These are phyloP conservation scores for Dryas drummondii DNA, from an alignment of 306 rosid species.

Conservation along the genomic window DNA sequence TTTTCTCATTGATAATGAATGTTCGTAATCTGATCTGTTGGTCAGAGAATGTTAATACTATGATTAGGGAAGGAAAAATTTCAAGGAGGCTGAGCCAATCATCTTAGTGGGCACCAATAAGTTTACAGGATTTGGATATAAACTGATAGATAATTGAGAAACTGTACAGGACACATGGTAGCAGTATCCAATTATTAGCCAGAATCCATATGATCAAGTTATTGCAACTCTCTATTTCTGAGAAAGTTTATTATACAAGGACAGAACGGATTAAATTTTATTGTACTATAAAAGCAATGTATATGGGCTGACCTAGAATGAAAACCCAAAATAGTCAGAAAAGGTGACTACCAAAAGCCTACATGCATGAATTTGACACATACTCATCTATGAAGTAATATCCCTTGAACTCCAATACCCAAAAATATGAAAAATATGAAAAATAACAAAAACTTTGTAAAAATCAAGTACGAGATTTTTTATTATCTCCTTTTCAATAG, in stretches of 20 bases:
- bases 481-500: neutral
- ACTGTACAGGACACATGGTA: too few species aligned
- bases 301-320: too few species aligned
- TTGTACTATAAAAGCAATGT: neutral
- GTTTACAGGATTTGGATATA: too few species aligned
- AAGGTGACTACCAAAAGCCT: neutral
- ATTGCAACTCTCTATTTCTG: neutral
- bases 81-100: neutral
- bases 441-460: neutral
- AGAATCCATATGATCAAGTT: neutral
- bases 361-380: neutral
- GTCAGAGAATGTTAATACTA: too few species aligned
- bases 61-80: too few species aligned
- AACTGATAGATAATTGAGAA: too few species aligned
- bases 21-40: too few species aligned
- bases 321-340: neutral
- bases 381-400: neutral
- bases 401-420: neutral
- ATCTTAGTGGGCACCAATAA: neutral
- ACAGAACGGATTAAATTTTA: neutral
- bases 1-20: too few species aligned
- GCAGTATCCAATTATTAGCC: too few species aligned
- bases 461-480: neutral
- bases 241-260: neutral
- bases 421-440: neutral